Conservation (phyloP, 805 yeast species). For the Cyberlindnera xishuangbannaensis region DNA sequence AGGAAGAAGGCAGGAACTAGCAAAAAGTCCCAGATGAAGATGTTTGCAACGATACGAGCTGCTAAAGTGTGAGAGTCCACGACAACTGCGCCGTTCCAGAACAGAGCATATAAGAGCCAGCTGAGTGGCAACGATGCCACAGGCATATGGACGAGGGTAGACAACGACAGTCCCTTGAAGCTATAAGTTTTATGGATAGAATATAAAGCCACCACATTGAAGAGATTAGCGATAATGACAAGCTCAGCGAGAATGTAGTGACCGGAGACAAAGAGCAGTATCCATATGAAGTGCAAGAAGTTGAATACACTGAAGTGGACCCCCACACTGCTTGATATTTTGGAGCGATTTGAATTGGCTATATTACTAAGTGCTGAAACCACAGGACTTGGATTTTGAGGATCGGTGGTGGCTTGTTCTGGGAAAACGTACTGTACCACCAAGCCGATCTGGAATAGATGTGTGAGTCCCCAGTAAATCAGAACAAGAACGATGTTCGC, state of each 20-base stretch:
- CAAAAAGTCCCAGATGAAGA: conserved; percentile 74
- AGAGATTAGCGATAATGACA: conserved; percentile 51
- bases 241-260: conserved; percentile 56
- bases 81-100: conserved; percentile 84
- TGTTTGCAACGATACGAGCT: conserved; percentile 64
- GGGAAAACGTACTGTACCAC: conserved; percentile 40
- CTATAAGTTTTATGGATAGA: conserved; percentile 49
- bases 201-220: conserved; percentile 52
- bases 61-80: conserved; percentile 40
- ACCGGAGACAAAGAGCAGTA: conserved; percentile 49
- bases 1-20: conserved; percentile 56
- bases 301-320: conserved; percentile 63
- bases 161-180: conserved; percentile 44
- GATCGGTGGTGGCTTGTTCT: conserved; percentile 6
- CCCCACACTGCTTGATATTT: conserved; percentile 35
- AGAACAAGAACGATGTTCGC: conserved; percentile 43
- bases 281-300: conserved; percentile 57
- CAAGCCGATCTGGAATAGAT: conserved; percentile 47
- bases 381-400: conserved; percentile 35
- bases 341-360: conserved; percentile 17
- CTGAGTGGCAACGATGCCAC: conserved; percentile 64
- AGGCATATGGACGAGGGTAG: conserved; percentile 59
- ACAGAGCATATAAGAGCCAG: conserved; percentile 67
- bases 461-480: conserved; percentile 53
- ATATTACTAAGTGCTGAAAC: conserved; percentile 17